Evolutionary conservation across 805 yeast species (phyloP).

Genomic region (Lipomyces starkeyi): DNA sequence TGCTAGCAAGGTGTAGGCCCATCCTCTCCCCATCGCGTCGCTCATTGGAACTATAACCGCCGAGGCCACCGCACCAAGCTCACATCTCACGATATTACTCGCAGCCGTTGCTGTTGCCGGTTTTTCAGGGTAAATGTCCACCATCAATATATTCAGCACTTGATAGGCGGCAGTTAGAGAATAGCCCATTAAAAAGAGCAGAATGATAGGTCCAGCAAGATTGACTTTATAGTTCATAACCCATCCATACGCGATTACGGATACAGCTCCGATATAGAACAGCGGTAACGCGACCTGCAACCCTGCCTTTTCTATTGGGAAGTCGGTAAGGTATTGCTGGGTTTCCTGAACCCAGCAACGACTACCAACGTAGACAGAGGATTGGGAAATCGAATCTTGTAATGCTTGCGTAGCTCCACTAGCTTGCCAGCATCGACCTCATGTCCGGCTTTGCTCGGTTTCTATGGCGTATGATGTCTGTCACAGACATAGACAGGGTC

Average conservation of each 20-base stretch:
- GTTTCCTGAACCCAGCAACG: background rate
- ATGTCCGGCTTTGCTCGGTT: background rate
- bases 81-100: constrained; percentile 73
- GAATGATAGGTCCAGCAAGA: constrained; percentile 31
- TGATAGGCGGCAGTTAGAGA: constrained; percentile 14
- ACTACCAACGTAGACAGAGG: constrained; percentile 11
- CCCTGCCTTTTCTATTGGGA: constrained; percentile 35
- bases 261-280: background rate
- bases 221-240: constrained; percentile 16
- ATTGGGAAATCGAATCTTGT: constrained; percentile 10
- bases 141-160: constrained; percentile 66
- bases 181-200: constrained; percentile 20
- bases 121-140: constrained; percentile 71
- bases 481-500: background rate
- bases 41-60: constrained; percentile 72
- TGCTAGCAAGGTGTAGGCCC: constrained; percentile 65
- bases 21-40: constrained; percentile 65
- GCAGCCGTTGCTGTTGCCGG: constrained; percentile 79
- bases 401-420: background rate
- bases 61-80: constrained; percentile 69
- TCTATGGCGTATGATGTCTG: constrained; percentile 10
- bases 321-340: constrained; percentile 15
- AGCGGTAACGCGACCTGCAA: constrained; percentile 17
- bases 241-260: constrained; percentile 33
- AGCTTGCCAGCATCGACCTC: background rate